Evolutionary conservation across 148 eudicot species (phyloP).

Genomic region (Heliosperma pusillum): DNA sequence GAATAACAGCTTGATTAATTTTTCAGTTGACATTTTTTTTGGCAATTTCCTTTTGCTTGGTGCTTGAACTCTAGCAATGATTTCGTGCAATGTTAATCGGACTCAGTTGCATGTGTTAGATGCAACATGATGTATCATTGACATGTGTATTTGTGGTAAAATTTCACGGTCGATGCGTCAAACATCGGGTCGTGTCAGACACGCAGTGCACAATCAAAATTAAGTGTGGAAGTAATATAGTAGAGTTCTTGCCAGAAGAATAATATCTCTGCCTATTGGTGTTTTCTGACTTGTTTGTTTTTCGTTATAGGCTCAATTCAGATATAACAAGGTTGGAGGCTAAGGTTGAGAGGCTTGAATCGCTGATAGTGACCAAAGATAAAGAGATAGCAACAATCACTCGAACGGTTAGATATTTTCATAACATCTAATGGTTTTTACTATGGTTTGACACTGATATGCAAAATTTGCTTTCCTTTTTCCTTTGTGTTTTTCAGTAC

Average conservation of each 20-base stretch:
- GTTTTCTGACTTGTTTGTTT: constrained; percentile 13
- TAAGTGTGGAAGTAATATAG: too few relatives aligned
- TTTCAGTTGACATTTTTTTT: background rate
- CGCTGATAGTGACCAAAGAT: constrained; percentile 74
- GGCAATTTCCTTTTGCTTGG: background rate
- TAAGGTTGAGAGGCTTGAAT: constrained; percentile 90
- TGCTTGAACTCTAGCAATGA: background rate
- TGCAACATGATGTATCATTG: background rate
- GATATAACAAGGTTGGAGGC: constrained; percentile 96
- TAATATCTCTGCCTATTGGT: background rate
- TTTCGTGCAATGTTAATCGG: background rate
- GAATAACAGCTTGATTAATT: constrained; percentile 2
- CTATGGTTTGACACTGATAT: background rate
- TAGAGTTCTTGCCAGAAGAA: background rate
- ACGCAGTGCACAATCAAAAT: background rate
- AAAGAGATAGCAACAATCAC: constrained; percentile 96
- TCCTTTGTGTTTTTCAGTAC: too few relatives aligned
- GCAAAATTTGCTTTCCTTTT: background rate
- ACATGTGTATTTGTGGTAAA: too few relatives aligned
- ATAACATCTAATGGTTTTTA: background rate
- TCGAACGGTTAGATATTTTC: constrained; percentile 57
- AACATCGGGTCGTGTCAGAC: background rate
- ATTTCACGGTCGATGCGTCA: background rate
- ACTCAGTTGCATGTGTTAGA: background rate
- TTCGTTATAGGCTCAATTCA: constrained; percentile 56